Evolutionary conservation across 225 moss, liverwort and hornwort genomes (phyloP), one percentile per base, ranked within the genome.

Genomic region (Physcomitrium patens): DNA sequence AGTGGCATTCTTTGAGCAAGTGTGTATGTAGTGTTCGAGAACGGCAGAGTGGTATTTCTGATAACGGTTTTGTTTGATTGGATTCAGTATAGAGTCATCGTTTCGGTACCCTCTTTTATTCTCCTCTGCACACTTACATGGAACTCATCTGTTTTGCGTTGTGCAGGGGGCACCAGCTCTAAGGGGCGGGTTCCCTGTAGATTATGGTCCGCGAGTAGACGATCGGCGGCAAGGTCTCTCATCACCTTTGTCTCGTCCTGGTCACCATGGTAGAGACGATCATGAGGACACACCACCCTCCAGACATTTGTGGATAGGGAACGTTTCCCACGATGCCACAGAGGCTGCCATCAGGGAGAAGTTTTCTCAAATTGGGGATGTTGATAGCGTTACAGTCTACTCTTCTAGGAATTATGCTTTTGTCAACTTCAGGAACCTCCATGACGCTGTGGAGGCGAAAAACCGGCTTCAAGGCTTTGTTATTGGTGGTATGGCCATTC

Each of bases 371-470:
- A 87, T 80, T 57, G 90, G 90, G 55, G 87, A 87, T 62, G 85
- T 90, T 47, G 85, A 90, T 26, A 86, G 88, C 70, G 90, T 90
- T 15, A 90, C 86, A 42, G 86, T 88, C 61, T 90, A 90, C 73
- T 88, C 90, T 31, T 81, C 88, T 27, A 78, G 88, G 79, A 90
- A 90, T 65, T 90, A 90, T 81, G 90, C 90, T 24, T 90, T 90
- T 67, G 88, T 90, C 72, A 90, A 90, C 76, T 90, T 80, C 70
- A 84, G 81, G 84, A 90, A 84, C 37, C 72, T 85, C 12, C 82
- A 81, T 72, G 85, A 90, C 43, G 77, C 85, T 56, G 60, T 87
- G 60, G 90, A 90, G 75, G 90, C 90, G 5, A 90, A 88, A 76
- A 86, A 78, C 54, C 77, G 79, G 5, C 84, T 90, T 55, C 90